phyloP scores from a whole-genome alignment of 495 filamentous ascomycete species.

The Penicillium bovifimosum region DNA sequence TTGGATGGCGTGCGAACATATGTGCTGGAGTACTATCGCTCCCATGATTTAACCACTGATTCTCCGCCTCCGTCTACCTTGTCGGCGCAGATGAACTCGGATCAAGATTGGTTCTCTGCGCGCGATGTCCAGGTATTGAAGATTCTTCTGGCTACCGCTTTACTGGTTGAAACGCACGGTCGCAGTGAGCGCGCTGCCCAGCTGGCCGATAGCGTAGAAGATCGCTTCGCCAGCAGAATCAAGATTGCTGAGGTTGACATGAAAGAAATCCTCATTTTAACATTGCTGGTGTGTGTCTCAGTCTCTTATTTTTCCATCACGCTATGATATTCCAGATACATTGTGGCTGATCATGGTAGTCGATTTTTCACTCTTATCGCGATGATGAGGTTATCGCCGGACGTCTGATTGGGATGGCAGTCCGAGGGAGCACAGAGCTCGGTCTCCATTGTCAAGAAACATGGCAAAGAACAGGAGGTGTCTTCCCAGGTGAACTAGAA shows the following conservation, averaged over 20 bases:
- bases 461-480: constrained; percentile 51
- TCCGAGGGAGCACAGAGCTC: constrained; percentile 67
- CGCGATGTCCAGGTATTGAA: constrained; percentile 68
- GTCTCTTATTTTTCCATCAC: neutral
- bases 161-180: constrained; percentile 67
- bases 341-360: constrained; percentile 34
- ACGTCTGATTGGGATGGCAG: constrained; percentile 67
- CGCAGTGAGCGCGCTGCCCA: constrained; percentile 64
- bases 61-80: constrained; percentile 44
- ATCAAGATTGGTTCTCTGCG: constrained; percentile 54
- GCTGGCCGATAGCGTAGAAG: constrained; percentile 66
- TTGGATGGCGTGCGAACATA: constrained; percentile 54
- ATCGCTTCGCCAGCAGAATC: constrained; percentile 57
- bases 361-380: constrained; percentile 75
- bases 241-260: constrained; percentile 60
- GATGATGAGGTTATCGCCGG: constrained; percentile 76
- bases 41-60: constrained; percentile 19
- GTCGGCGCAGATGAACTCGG: constrained; percentile 42
- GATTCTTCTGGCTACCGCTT: constrained; percentile 65
- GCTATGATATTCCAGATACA: neutral
- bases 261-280: constrained; percentile 63
- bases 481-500: constrained; percentile 53
- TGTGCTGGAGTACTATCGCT: constrained; percentile 46
- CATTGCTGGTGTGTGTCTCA: constrained; percentile 51
- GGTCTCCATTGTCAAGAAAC: constrained; percentile 73